Base-by-base conservation (phyloP, 1,139 yeast genomes). In the Hemisphaericaspora xylofermentans region DNA sequence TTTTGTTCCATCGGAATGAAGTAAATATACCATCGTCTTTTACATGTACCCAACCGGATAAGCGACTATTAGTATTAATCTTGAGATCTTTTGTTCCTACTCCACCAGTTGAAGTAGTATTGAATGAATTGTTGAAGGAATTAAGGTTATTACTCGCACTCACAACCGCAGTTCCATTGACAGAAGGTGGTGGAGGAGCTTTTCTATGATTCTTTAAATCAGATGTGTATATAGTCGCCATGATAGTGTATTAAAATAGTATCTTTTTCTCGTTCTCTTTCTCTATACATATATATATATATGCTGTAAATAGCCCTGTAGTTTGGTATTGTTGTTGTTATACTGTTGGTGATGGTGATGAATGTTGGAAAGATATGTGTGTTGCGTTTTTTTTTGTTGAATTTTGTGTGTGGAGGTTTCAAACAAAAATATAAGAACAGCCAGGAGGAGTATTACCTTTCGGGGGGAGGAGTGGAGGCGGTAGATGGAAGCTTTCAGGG, bases 1-100 rank as follows among this genome's bases (percentile, higher is more conserved):
- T 78, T 58, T 89, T 89, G 46, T 91, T 89, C 98, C 98, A 93
- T 52, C 95, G 71, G 60, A 91, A 88, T 12, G 89, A 80, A 48
- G 88, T 78, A 55, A 73, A 72, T 28, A 87, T 63, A 17, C 96
- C 96, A 53, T 91, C 98, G 54, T 91, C 98, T 60, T 88, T 89
- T 42, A 88, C 82, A 42, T 88, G 87, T 19, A 88, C 91, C 95
- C 96, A 91, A 0, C 98, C 97, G 17, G 66, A 52, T 42, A 66
- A 69, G 26, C 72, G 56, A 43, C 64, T 67, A 39, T 59, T 63
- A 33, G 69, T 55, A 40, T 54, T 53, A 43, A 62, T 48, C 35
- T 54, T 58, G 36, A 61, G 47, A 35, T 53, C 56, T 33, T 52
- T 47, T 19, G 52, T 41, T 33, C 47, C 43, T 14, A 43, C n/a